These are phyloP conservation scores for Cryptosporidium parvum DNA, from an alignment of 169 alveolate species.

Conservation along the genomic window DNA sequence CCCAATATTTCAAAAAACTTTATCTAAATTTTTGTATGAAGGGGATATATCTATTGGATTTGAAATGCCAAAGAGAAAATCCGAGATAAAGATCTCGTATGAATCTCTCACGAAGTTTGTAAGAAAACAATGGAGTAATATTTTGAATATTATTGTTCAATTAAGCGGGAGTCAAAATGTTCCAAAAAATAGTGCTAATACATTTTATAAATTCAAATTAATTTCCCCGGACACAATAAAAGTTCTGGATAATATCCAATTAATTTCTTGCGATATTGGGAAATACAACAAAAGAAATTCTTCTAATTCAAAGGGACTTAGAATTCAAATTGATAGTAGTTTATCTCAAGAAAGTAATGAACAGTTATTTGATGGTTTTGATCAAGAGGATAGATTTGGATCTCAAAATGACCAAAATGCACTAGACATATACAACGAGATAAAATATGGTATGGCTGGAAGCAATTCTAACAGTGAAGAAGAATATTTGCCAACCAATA, in stretches of 20 bases:
- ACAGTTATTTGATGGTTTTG: conserved; percentile 65
- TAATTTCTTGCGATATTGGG: background rate
- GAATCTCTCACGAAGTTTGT: conserved; percentile 46
- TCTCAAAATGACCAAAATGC: conserved; percentile 11
- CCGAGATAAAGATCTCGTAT: conserved; percentile 4
- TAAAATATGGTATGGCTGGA: background rate
- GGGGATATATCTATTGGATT: background rate
- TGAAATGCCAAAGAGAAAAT: background rate
- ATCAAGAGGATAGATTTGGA: conserved; percentile 19
- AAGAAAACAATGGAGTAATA: conserved; percentile 45
- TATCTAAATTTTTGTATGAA: conserved; percentile 24
- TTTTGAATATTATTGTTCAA: conserved; percentile 60
- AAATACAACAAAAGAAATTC: too few species aligned
- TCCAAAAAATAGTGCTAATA: background rate
- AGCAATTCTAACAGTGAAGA: conserved; percentile 17
- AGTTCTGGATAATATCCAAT: background rate
- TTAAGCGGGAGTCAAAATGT: conserved; percentile 31
- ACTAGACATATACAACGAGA: conserved; percentile 21
- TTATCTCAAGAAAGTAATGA: background rate
- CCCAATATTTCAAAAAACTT: conserved; percentile 35
- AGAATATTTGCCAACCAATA: conserved; percentile 24
- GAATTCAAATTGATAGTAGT: background rate
- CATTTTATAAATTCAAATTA: background rate
- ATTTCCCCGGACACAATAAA: conserved; percentile 2
- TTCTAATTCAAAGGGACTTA: background rate